Evolutionary conservation across 371 early-diverging fungal genomes (phyloP), one percentile per base, ranked within the genome.

Genomic region (Parasitella parasitica): DNA sequence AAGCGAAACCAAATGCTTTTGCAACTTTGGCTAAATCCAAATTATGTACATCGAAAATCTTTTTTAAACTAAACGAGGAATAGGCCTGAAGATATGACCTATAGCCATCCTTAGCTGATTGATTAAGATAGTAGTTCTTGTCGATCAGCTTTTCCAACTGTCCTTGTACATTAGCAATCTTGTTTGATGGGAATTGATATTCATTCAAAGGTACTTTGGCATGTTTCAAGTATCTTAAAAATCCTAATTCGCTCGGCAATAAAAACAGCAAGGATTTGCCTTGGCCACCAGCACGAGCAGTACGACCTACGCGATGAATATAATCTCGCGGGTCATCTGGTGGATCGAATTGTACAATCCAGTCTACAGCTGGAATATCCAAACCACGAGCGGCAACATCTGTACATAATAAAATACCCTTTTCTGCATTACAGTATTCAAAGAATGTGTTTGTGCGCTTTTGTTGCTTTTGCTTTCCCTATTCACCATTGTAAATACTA

Each of bases 321-420:
- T 99, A 99, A 74, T 98, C 97, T 77, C 89, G 88, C 54, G 94
- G 95, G 83, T 95, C 98, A 91, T 97, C 94, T 68, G 99, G 99
- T 15, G 98, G 94, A 80, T 99, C 99, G 74, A 89, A 99, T 78
- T 99, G 99, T 55, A 99, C 91, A 64, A 99, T 97, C 93, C 96
- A 94, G 71, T 98, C 98, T 11, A 99, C 98, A 13, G 92, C 89
- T 32, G 98, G 95, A 69, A 99, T 96, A 78, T 99, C 99, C 28
- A 99, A 80, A 0, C 99, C 99, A 77, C 99, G 87, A 3, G 99
- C 97, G 20, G 97, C 99, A 34, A 99, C 96, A 72, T 99, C 97
- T 30, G 99, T 99, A 77, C 97, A 97, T 61, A 97, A 83, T 53
- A 98, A 76, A 51, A 96, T 91, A 35, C 96, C 96, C 28, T 76